Base-by-base conservation (phyloP, 768 basidiomycete genomes). In the Sporobolomyces roseus region DNA sequence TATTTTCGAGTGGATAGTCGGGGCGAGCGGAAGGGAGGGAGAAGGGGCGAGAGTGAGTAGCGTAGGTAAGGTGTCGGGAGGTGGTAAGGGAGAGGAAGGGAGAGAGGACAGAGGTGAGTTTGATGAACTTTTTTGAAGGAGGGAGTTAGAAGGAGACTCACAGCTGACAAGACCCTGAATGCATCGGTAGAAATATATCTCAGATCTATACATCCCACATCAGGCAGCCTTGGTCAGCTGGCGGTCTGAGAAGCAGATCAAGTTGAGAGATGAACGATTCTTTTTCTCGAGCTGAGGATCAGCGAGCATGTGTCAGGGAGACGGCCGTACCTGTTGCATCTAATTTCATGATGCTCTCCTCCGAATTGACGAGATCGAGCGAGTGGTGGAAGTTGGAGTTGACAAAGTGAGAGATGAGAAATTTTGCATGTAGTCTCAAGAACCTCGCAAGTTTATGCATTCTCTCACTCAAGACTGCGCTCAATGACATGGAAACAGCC, bases 121-220 rank as follows among this genome's bases (percentile, higher is more conserved):
- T 52, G 10, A 49, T 35, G 50, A 52, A 29, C 25, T 32, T 9
- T 9, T 7, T 17, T 4, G 53, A 17, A 58, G n/a, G 52, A 13
- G 48, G 27, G 43, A 25, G 50, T 4, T 30, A 14, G 59, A 33
- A 45, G 27, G 27, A 27, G 17, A 27, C 81, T 59, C 76, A 94
- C 93, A 56, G 94, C 91, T n/a, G 90, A 90, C 30, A 99, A 82
- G n/a, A 96, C 92, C 62, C 93, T 81, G 79, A 97, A 99, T 76
- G 97, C 93, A 59, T 98, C 93, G 13, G 88, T 82, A 4, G 89
- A 87, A 63, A 98, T 81, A 78, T 98, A 99, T 79, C 94, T 83
- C 68, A 99, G 83, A 81, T 97, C 96, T 25, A 90, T 3, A 17
- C 21, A 38, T 6, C 5, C 14, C 29, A 14, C 19, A 5, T 21